Evolutionary conservation across 2,329 filamentous ascomycete species (phyloP).

Genomic region (Colletotrichum australisinense): DNA sequence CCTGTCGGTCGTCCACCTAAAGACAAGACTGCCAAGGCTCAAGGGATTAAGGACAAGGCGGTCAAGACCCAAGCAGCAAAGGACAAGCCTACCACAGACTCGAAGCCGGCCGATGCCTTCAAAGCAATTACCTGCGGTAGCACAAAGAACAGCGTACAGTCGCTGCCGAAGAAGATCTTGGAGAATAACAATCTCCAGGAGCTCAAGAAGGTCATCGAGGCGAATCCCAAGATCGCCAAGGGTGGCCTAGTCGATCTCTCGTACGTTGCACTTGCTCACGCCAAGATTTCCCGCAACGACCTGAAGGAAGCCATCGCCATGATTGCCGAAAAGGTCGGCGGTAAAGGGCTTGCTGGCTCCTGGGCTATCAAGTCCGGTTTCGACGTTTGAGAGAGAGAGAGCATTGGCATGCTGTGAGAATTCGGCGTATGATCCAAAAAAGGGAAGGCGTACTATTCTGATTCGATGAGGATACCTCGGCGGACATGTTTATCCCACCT

Average conservation of each 20-base stretch:
- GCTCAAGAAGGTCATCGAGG: constrained; percentile 52
- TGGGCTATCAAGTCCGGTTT: constrained; percentile 27
- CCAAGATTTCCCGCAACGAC: constrained; percentile 34
- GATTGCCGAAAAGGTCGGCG: constrained; percentile 23
- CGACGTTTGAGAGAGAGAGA: neutral
- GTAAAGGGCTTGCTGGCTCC: constrained; percentile 16
- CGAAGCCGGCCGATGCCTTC: constrained; percentile 49
- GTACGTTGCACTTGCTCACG: constrained; percentile 32
- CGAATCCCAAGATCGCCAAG: constrained; percentile 36
- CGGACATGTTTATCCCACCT: neutral
- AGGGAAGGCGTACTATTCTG: constrained; percentile 22
- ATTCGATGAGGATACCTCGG: constrained; percentile 29
- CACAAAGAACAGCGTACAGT: constrained; percentile 9
- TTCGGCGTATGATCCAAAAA: constrained; percentile 8
- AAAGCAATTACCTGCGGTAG: constrained; percentile 42
- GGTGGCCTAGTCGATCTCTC: constrained; percentile 34
- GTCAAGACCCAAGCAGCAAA: constrained; percentile 19
- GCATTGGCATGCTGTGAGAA: neutral
- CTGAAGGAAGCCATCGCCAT: constrained; percentile 33
- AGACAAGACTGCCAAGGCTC: neutral
- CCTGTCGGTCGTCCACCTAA: constrained; percentile 15
- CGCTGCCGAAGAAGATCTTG: constrained; percentile 40
- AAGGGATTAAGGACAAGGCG: neutral
- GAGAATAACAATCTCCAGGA: constrained; percentile 47
- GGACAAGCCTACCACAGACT: constrained; percentile 48